Evolutionary conservation across 768 basidiomycete species (phyloP).

Genomic region (Collybiopsis confluens): DNA sequence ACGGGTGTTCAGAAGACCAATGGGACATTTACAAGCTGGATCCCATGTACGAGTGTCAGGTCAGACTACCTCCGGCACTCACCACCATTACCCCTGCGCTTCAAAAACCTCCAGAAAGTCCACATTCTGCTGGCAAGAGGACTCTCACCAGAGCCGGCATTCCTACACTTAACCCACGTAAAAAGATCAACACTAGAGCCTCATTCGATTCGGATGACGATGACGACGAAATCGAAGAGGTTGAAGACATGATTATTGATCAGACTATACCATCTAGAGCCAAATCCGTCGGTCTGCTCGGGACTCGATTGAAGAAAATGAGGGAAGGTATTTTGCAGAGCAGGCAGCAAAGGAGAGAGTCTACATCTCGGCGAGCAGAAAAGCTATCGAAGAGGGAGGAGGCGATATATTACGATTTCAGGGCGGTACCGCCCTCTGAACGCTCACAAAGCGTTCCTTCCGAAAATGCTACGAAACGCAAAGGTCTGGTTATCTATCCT

Average conservation of each 20-base stretch:
- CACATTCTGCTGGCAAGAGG: neutral
- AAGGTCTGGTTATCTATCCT: conserved; percentile 31
- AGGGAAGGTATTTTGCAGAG: conserved; percentile 30
- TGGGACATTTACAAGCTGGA: conserved; percentile 88
- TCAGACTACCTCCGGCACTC: conserved; percentile 37
- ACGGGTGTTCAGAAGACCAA: conserved; percentile 64
- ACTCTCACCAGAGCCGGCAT: neutral
- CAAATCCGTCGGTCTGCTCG: conserved; percentile 19
- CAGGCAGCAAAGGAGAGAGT: conserved; percentile 28
- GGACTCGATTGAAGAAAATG: conserved; percentile 18
- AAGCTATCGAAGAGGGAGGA: conserved; percentile 15
- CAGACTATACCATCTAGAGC: conserved; percentile 21
- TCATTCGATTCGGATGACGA: conserved; percentile 1
- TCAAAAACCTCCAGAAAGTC: conserved; percentile 4
- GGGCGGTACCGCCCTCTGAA: conserved; percentile 6
- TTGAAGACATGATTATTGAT: conserved; percentile 48
- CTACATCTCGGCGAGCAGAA: conserved; percentile 23
- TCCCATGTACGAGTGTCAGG: conserved; percentile 63
- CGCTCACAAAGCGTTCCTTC: conserved; percentile 20
- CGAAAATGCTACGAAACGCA: conserved; percentile 34
- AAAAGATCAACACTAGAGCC: conserved; percentile 9
- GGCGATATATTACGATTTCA: conserved; percentile 16
- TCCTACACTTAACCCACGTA: conserved; percentile 10
- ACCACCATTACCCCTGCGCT: conserved; percentile 26
- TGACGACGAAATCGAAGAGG: conserved; percentile 30